A percentile compares a stretch with the other conserved stretches of the same genome.
These are phyloP conservation scores for Sordaria brevicollis DNA, from an alignment of 495 filamentous ascomycete genomes.

Conservation along the genomic window DNA sequence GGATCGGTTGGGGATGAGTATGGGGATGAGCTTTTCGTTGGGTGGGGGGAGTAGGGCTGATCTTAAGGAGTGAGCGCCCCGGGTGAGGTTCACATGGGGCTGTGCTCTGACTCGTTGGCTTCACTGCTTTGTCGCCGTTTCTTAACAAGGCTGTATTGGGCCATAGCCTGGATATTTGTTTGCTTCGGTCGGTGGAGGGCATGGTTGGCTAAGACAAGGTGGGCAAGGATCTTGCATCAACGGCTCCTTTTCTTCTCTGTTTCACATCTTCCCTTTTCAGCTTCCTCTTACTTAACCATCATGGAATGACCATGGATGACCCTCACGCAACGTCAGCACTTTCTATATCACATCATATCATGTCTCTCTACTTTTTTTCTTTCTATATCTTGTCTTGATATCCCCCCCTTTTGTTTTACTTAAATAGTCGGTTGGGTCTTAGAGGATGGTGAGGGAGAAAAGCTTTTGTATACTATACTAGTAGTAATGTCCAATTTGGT, in stretches of 20 bases:
- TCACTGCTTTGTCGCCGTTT: too few relatives aligned
- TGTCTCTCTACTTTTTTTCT: neutral
- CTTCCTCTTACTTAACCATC: neutral
- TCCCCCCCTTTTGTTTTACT: neutral
- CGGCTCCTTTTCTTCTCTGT: neutral
- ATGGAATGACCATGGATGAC: neutral
- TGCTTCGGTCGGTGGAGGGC: too few relatives aligned
- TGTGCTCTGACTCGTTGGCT: too few relatives aligned
- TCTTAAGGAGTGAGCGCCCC: neutral
- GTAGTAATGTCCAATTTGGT: neutral
- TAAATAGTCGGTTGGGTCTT: neutral
- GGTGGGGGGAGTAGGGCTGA: neutral
- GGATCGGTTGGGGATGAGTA: neutral
- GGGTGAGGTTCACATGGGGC: too few relatives aligned
- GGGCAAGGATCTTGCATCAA: too few relatives aligned
- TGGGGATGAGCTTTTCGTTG: neutral
- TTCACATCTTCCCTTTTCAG: neutral
- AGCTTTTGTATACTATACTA: neutral
- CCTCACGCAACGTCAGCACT: neutral
- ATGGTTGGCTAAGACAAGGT: too few relatives aligned
- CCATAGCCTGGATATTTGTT: too few relatives aligned
- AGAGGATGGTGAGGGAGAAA: neutral
- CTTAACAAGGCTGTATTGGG: too few relatives aligned
- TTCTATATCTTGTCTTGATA: neutral
- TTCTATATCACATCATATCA: neutral